These are phyloP conservation scores for Aspergillus novofumigatus DNA, from an alignment of 2,329 filamentous ascomycete genomes.

Conservation along the genomic window DNA sequence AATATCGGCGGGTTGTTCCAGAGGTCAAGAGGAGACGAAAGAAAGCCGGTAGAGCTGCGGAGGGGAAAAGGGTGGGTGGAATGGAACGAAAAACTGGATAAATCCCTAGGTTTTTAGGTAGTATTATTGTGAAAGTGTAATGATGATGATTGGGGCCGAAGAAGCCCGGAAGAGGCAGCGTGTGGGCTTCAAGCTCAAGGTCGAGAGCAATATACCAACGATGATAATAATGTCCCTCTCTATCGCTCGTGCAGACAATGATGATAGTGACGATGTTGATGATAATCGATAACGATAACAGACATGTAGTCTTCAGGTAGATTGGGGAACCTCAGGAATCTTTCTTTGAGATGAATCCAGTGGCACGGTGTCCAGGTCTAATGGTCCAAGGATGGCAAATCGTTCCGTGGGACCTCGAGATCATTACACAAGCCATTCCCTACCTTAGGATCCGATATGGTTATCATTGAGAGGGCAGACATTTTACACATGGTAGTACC, in stretches of 20 bases:
- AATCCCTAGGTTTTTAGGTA: background rate
- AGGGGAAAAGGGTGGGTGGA: background rate
- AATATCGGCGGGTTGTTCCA: background rate
- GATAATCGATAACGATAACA: background rate
- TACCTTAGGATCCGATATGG: background rate
- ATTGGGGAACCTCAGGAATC: background rate
- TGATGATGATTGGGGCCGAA: background rate
- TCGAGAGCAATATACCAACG: background rate
- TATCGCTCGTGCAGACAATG: background rate
- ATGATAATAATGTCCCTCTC: background rate
- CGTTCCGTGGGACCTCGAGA: background rate
- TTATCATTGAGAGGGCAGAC: background rate
- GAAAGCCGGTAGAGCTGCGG: background rate
- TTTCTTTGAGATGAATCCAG: background rate
- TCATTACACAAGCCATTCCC: background rate
- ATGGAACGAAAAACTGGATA: background rate
- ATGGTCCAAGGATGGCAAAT: background rate
- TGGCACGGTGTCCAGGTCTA: background rate
- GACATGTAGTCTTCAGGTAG: background rate
- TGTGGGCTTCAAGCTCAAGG: background rate
- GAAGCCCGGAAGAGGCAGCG: background rate
- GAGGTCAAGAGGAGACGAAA: background rate
- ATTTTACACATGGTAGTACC: background rate
- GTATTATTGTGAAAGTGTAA: background rate
- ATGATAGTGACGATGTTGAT: background rate